phyloP scores from a whole-genome alignment of 2,329 filamentous ascomycete species.

The Scytalidium sp. region DNA sequence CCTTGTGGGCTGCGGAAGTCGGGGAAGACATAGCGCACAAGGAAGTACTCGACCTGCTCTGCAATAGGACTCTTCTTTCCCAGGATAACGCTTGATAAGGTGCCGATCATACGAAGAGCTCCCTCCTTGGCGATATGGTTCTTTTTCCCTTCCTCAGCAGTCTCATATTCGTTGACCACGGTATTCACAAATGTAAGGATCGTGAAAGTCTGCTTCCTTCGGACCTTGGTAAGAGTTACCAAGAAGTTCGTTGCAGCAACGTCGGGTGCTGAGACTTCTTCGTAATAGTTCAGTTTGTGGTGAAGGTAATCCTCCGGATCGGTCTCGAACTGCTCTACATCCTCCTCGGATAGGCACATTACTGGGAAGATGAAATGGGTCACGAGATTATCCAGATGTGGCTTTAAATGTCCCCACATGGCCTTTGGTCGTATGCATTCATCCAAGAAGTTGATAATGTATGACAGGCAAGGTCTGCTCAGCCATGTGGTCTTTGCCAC shows the following conservation, averaged over 20 bases:
- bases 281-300: conserved; percentile 95
- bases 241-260: conserved; percentile 96
- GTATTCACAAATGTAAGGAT: conserved; percentile 94
- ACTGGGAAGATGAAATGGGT: conserved; percentile 96
- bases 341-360: conserved; percentile 86
- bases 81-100: conserved; percentile 86
- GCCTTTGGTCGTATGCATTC: conserved; percentile 96
- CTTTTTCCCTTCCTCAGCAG: conserved; percentile 81
- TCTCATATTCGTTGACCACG: conserved; percentile 90
- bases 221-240: conserved; percentile 87
- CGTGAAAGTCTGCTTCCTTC: conserved; percentile 93
- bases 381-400: conserved; percentile 88
- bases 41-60: conserved; percentile 96
- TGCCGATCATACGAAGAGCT: conserved; percentile 94
- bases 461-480: conserved; percentile 89
- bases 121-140: conserved; percentile 95
- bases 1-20: conserved; percentile 93
- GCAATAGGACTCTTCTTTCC: conserved; percentile 98
- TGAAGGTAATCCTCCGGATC: conserved; percentile 97
- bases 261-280: conserved; percentile 93
- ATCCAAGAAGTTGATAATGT: conserved; percentile 91
- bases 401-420: conserved; percentile 93
- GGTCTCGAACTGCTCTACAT: conserved; percentile 89
- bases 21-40: conserved; percentile 96
- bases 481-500: conserved; percentile 92